Percentiles rank a stretch among this genome's conserved stretches.
These are phyloP conservation scores for Fomes fomentarius DNA, from an alignment of 1,284 basidiomycete species.

Conservation along the genomic window DNA sequence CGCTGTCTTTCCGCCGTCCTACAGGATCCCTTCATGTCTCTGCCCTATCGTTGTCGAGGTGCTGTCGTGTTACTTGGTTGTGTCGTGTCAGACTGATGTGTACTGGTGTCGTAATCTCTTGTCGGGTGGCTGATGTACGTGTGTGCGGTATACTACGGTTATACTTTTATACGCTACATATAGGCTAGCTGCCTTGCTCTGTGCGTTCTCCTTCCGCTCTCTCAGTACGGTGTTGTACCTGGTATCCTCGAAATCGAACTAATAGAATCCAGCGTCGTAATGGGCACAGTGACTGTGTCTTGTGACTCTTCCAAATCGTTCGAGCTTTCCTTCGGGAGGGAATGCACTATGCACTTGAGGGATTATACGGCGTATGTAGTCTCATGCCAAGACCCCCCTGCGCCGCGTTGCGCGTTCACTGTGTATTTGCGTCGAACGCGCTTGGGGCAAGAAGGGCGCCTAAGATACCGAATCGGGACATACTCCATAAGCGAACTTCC, in stretches of 20 bases:
- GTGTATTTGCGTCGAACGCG: no score
- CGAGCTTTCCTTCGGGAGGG: no score
- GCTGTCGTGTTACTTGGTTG: conserved; percentile 21
- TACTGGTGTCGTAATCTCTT: conserved; percentile 20
- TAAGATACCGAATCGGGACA: no score
- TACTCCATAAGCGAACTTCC: no score
- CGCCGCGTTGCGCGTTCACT: no score
- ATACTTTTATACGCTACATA: conserved; percentile 20
- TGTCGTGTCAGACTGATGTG: conserved; percentile 17
- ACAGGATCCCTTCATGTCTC: neutral
- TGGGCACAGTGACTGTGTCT: no score
- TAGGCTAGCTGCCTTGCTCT: conserved; percentile 27
- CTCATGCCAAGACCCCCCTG: no score
- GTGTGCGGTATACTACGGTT: conserved; percentile 19
- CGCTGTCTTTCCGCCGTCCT: neutral
- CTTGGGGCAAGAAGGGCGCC: no score
- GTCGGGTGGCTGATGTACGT: conserved; percentile 24
- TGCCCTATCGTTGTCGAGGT: conserved; percentile 20
- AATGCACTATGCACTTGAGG: no score
- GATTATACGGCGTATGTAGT: no score
- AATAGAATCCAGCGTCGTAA: conserved; percentile 20
- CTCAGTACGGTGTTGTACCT: conserved; percentile 33
- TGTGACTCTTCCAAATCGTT: no score
- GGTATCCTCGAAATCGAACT: conserved; percentile 32
- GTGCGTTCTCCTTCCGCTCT: conserved; percentile 26